A percentile compares a stretch with the other conserved stretches of the same genome.
Evolutionary conservation across 768 basidiomycete genomes (phyloP).

Genomic region (Myochromella boudieri): DNA sequence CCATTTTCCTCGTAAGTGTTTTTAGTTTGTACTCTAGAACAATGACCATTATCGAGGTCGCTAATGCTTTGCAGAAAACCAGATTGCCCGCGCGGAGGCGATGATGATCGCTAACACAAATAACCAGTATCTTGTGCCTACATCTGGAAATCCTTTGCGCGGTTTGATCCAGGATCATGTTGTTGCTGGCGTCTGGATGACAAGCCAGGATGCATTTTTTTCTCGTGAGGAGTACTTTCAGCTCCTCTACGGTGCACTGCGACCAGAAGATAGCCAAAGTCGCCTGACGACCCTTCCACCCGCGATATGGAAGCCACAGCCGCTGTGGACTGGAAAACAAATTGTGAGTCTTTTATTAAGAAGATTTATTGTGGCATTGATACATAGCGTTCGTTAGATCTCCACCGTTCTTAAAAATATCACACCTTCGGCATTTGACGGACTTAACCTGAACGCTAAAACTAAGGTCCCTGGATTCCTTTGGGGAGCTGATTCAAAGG

Average conservation of each 20-base stretch:
- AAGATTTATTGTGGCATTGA: not conserved
- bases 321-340: slow-evolving; percentile 98
- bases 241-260: slow-evolving; percentile 89
- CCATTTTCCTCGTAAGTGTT: slow-evolving; percentile 89
- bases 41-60: no score
- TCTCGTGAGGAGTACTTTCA: slow-evolving; percentile 95
- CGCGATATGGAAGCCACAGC: slow-evolving; percentile 85
- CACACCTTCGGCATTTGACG: slow-evolving; percentile 74
- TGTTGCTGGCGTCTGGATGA: slow-evolving; percentile 99
- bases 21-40: not conserved
- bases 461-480: slow-evolving; percentile 87
- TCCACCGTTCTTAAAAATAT: slow-evolving; percentile 93
- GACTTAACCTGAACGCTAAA: slow-evolving; percentile 81
- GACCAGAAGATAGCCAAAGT: slow-evolving; percentile 80
- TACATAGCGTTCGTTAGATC: slow-evolving; percentile 59
- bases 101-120: slow-evolving; percentile 95
- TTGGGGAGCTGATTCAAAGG: slow-evolving; percentile 80
- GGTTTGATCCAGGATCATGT: slow-evolving; percentile 99
- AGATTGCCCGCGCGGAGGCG: slow-evolving; percentile 93
- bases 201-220: slow-evolving; percentile 92
- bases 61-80: slow-evolving; percentile 66
- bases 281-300: slow-evolving; percentile 84
- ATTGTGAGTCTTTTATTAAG: slow-evolving; percentile 57
- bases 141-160: slow-evolving; percentile 95
- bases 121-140: slow-evolving; percentile 98